Base-by-base conservation (phyloP, 2,329 filamentous ascomycete genomes). In the Epichloe gansuensis region DNA sequence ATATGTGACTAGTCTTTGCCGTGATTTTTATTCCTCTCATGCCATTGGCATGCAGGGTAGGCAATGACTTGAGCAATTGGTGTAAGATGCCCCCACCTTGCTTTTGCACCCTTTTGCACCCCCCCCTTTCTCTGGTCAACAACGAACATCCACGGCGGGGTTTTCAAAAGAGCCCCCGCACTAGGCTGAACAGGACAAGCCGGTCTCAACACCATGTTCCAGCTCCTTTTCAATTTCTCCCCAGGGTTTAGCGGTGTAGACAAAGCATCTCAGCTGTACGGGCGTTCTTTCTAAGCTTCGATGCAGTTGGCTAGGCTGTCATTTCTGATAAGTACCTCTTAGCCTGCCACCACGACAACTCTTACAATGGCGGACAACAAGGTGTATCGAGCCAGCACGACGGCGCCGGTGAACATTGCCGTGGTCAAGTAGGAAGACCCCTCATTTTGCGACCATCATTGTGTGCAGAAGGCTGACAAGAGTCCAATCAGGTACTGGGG, bases 371-470 rank as follows among this genome's bases (percentile, higher is more conserved):
- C 72, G 35, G 74, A 75, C 59, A 70, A 62, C 50, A 75, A 74
- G 53, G 78, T 97, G 63, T 90, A 94, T 75, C 85, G 89, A 63
- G 88, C 93, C 60, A 96, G 87, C 75, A 96, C 93, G 54, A 97
- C 90, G 57, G 93, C 93, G 41, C 93, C 91, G 13, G 91, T 97
- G 65, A 97, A 97, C 75, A 97, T 97, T 66, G 91, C 91, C 59
- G 90, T 97, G 53, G 93, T 97, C 73, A 97, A 97, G 86, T 94
- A 64, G 50, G 68, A 51, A 23, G n/a, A 34, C 25, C 31, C 21
- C 12, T 42, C 12, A 39, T 6, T 5, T 15, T 11, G 23, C 27
- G 34, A 17, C 9, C 35, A 21, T 40, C 12, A 8, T 15, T 4
- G 12, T 13, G 21, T 21, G 17, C 13, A 17, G 4, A 45, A 47